phyloP scores from a whole-genome alignment of 176 grass and related monocot genomes.

The Coix lacrymajobi region DNA sequence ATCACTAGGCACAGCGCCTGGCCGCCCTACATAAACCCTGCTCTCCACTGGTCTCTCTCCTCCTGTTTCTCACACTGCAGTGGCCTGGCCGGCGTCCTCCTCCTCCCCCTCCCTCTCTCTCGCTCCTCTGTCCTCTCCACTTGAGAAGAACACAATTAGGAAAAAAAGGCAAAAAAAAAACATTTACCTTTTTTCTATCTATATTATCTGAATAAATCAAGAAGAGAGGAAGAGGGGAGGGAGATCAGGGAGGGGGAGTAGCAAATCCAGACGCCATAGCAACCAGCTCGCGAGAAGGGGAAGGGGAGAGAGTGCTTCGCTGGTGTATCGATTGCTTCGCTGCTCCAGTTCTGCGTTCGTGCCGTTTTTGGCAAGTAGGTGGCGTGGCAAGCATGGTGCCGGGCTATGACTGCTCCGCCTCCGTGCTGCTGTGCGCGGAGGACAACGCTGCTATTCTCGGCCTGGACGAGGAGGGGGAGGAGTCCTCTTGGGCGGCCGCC shows the following conservation, averaged over 20 bases:
- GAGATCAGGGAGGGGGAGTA: slow-evolving; percentile 33
- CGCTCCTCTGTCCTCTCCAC: slow-evolving; percentile 22
- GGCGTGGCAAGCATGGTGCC: slow-evolving; percentile 44
- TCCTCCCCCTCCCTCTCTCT: not conserved
- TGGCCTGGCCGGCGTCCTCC: slow-evolving; percentile 2
- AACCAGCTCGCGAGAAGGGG: slow-evolving; percentile 2
- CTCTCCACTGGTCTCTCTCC: slow-evolving; percentile 17
- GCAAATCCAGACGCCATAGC: slow-evolving; percentile 27
- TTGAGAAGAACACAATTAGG: slow-evolving; percentile 30
- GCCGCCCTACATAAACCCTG: slow-evolving; percentile 67
- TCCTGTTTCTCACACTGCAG: slow-evolving; percentile 26
- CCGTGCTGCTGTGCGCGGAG: slow-evolving; percentile 81
- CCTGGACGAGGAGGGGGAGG: slow-evolving; percentile 62
- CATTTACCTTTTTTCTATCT: slow-evolving; percentile 25
- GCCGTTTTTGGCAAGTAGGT: slow-evolving; percentile 13
- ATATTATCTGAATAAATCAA: slow-evolving; percentile 31
- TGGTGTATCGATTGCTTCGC: slow-evolving; percentile 24
- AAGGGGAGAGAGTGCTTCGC: not conserved
- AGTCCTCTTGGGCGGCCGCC: slow-evolving; percentile 33
- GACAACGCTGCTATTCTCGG: slow-evolving; percentile 69
- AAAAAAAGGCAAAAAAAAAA: slow-evolving; percentile 18
- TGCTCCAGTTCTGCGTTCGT: slow-evolving; percentile 6
- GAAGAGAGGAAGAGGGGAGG: slow-evolving; percentile 34
- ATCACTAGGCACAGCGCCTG: not conserved
- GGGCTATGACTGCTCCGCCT: slow-evolving; percentile 71